Evolutionary conservation across 495 filamentous ascomycete species (phyloP).

Genomic region (Lasiosphaeria hispida): DNA sequence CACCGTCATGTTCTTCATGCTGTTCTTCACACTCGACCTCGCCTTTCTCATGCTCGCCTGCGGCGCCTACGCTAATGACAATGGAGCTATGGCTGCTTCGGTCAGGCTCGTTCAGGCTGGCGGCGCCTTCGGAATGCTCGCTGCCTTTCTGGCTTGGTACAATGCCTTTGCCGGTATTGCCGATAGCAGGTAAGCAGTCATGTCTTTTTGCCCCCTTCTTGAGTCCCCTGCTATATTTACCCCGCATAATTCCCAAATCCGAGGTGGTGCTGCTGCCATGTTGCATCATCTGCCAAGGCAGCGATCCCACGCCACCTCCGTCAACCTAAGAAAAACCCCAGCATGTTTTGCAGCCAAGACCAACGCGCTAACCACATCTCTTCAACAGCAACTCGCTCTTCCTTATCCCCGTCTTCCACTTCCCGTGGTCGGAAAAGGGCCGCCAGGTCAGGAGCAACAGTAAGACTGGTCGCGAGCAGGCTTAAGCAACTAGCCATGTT

Average conservation of each 20-base stretch:
- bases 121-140: conserved; percentile 82
- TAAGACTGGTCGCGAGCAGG: conserved; percentile 36
- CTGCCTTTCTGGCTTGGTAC: conserved; percentile 94
- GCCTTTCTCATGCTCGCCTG: conserved; percentile 87
- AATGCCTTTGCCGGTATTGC: conserved; percentile 94
- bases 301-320: conserved; percentile 24
- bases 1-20: conserved; percentile 90
- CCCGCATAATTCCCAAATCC: neutral
- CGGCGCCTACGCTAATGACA: conserved; percentile 57
- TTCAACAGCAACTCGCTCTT: conserved; percentile 81
- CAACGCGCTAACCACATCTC: conserved; percentile 9
- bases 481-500: conserved; percentile 17
- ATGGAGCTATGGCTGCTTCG: conserved; percentile 22
- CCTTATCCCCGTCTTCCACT: conserved; percentile 89
- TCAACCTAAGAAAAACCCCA: conserved; percentile 14
- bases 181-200: conserved; percentile 67
- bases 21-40: conserved; percentile 92
- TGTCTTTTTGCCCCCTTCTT: conserved; percentile 13
- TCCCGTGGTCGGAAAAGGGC: conserved; percentile 93
- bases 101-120: conserved; percentile 67
- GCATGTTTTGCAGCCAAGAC: neutral
- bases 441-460: conserved; percentile 50
- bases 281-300: conserved; percentile 25
- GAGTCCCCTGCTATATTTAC: neutral
- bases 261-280: neutral